phyloP scores from a whole-genome alignment of 164 flowering plant species.

The Paratinospora sagittata region DNA sequence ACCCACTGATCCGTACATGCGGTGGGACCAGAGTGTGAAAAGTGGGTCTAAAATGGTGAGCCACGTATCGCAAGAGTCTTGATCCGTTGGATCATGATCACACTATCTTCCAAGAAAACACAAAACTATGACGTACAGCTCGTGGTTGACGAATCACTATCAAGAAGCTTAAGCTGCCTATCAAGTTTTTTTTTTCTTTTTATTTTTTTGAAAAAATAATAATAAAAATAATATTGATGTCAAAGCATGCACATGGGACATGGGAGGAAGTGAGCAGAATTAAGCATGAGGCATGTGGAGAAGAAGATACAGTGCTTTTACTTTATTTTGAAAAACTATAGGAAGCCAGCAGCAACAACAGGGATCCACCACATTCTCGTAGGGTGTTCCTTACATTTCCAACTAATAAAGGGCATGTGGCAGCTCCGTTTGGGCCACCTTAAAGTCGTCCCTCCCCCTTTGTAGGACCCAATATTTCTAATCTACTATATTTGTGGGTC shows the following conservation, averaged over 20 bases:
- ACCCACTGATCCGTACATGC: not conserved
- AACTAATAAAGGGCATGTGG: not conserved
- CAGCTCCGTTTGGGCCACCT: not conserved
- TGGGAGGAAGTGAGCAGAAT: too few species aligned
- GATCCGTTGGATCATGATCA: not conserved
- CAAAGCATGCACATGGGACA: conserved; percentile 4
- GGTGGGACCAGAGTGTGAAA: not conserved
- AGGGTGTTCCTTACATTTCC: not conserved
- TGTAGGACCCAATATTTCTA: not conserved
- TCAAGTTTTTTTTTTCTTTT: too few species aligned
- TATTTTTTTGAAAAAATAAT: not conserved
- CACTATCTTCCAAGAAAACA: not conserved
- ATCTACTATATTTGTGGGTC: too few species aligned
- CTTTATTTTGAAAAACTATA: not conserved
- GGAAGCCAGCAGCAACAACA: not conserved
- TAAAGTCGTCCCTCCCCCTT: not conserved
- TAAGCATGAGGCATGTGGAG: conserved; percentile 3
- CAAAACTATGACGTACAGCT: not conserved
- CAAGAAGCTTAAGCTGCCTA: too few species aligned
- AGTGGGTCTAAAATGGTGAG: not conserved
- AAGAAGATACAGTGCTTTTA: conserved; percentile 2
- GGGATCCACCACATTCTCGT: not conserved
- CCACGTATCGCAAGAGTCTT: not conserved
- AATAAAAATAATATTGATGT: not conserved
- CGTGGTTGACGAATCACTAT: not conserved